Conservation (phyloP, 78 protist species). For the Chrysochromulina tobinii region DNA sequence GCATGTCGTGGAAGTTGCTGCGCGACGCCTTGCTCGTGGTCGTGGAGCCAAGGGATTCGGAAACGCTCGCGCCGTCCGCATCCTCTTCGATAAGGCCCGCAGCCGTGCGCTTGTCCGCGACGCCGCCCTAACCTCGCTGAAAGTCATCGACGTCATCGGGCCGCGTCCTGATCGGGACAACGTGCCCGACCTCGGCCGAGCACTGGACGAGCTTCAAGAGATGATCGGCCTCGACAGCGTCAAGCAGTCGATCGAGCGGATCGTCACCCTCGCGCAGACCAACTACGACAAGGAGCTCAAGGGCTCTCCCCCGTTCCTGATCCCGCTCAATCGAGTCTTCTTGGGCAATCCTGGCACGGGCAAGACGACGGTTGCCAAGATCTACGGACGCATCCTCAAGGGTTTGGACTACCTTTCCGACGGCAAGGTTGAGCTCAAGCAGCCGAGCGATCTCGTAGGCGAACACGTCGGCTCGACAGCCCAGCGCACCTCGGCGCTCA, state of each 20-base stretch:
- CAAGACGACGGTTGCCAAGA: slow-evolving; percentile 38
- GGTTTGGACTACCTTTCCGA: not conserved
- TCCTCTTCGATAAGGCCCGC: not conserved
- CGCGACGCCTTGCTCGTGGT: not conserved
- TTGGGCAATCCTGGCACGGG: slow-evolving; percentile 46
- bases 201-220: slow-evolving; percentile 26
- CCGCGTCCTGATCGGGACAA: not conserved
- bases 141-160: not conserved
- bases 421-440: not conserved
- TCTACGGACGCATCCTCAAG: not conserved
- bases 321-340: slow-evolving; percentile 22
- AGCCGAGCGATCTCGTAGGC: slow-evolving; percentile 37
- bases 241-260: slow-evolving; percentile 1
- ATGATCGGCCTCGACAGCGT: slow-evolving; percentile 38
- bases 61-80: not conserved
- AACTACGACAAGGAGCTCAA: slow-evolving; percentile 35
- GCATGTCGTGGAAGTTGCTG: not conserved
- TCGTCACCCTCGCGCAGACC: not conserved
- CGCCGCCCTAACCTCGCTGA: too few species aligned
- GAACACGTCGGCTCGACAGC: slow-evolving; percentile 3
- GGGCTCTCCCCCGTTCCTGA: not conserved
- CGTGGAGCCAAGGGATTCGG: not conserved
- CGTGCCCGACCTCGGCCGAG: not conserved
- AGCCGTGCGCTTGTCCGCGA: not conserved
- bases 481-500: not conserved